Percentiles rank a stretch among this genome's conserved stretches.
phyloP scores from a whole-genome alignment of 2,329 filamentous ascomycete species.

The Neopestalotiopsis clavispora region DNA sequence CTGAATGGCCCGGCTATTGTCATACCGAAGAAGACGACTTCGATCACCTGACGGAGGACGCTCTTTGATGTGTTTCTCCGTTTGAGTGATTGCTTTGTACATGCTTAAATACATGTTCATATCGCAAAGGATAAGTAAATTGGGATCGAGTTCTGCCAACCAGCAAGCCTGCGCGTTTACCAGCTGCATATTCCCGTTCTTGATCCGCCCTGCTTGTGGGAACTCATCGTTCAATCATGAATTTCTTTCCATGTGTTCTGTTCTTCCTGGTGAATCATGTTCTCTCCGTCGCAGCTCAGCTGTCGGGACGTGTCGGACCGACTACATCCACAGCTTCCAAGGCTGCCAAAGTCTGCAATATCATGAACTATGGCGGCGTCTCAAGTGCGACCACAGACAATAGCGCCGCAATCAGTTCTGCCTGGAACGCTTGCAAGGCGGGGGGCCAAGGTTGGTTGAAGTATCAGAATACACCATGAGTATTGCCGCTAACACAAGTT shows the following conservation, averaged over 20 bases:
- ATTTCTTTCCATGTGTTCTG: neutral
- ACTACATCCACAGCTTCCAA: conserved; percentile 39
- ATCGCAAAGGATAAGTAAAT: no score
- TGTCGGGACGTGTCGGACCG: conserved; percentile 52
- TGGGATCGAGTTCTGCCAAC: no score
- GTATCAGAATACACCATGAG: neutral
- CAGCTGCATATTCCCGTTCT: no score
- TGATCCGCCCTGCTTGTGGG: no score
- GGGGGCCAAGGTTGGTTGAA: conserved; percentile 42
- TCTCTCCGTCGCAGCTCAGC: conserved; percentile 24
- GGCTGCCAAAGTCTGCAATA: conserved; percentile 46
- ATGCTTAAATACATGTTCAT: no score
- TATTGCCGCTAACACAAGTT: neutral
- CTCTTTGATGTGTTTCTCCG: no score
- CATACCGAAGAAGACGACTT: no score
- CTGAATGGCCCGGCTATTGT: no score
- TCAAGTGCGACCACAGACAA: conserved; percentile 51
- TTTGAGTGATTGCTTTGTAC: no score
- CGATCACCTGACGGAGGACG: no score
- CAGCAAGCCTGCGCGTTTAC: no score
- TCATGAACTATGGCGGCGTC: conserved; percentile 53
- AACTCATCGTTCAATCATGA: neutral
- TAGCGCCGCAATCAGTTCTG: conserved; percentile 31
- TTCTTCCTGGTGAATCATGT: neutral
- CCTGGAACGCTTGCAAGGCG: conserved; percentile 45